These are phyloP conservation scores for Aspergillus tanneri DNA, from an alignment of 2,329 filamentous ascomycete species.

Conservation along the genomic window DNA sequence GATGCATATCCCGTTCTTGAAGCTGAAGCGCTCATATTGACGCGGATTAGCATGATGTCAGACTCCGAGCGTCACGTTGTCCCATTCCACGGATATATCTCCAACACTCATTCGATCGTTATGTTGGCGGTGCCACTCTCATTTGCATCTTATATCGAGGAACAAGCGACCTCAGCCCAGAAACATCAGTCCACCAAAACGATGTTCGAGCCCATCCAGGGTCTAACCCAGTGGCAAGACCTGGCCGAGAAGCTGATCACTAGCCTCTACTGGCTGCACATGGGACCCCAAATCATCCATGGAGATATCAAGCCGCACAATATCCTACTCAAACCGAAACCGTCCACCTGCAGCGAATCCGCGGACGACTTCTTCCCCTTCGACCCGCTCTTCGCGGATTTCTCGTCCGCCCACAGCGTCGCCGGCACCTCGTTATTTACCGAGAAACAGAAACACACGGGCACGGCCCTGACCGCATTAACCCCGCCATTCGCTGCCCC, in stretches of 20 bases:
- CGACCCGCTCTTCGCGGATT: constrained; percentile 46
- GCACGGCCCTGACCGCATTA: constrained; percentile 38
- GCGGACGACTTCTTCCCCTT: constrained; percentile 31
- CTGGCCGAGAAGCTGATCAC: constrained; percentile 43
- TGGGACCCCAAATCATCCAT: constrained; percentile 42
- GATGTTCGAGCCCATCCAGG: constrained; percentile 48
- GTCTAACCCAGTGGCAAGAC: constrained; percentile 40
- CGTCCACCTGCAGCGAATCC: constrained; percentile 1
- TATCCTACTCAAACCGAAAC: constrained; percentile 37
- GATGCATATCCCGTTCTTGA: constrained; percentile 44
- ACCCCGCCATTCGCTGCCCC: constrained; percentile 49
- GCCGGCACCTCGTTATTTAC: constrained; percentile 10
- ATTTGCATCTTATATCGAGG: constrained; percentile 44
- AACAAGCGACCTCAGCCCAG: constrained; percentile 29
- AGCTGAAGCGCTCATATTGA: constrained; percentile 45
- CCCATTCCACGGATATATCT: constrained; percentile 47
- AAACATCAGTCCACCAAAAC: constrained; percentile 40
- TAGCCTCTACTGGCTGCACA: constrained; percentile 47
- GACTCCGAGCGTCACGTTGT: constrained; percentile 41
- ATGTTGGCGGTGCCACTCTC: constrained; percentile 46
- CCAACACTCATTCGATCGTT: constrained; percentile 41
- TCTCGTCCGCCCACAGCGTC: constrained; percentile 41
- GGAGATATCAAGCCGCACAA: constrained; percentile 52
- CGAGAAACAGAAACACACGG: constrained; percentile 16
- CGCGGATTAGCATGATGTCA: constrained; percentile 35